Evolutionary conservation across 1,284 basidiomycete genomes (phyloP).

Genomic region (Cryptococcus sp.): DNA sequence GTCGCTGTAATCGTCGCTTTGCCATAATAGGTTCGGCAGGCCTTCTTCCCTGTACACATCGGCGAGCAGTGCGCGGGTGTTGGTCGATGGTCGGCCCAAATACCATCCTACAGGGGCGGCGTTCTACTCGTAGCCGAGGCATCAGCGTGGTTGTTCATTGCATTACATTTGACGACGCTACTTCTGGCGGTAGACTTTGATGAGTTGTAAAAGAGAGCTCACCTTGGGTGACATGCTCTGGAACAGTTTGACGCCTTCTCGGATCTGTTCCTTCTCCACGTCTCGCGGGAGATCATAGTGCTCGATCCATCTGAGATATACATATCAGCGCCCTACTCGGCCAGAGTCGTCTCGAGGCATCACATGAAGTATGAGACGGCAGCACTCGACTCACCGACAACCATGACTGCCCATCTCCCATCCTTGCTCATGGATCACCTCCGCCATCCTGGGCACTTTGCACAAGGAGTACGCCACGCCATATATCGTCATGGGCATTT

Average conservation of each 20-base stretch:
- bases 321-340: neutral
- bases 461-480: constrained; percentile 34
- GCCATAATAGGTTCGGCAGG: constrained; percentile 27
- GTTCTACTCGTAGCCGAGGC: neutral
- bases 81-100: constrained; percentile 29
- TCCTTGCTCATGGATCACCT: constrained; percentile 7
- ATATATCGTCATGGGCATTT: constrained; percentile 33
- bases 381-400: constrained; percentile 9
- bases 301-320: neutral
- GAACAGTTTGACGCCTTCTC: constrained; percentile 16
- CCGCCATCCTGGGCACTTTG: constrained; percentile 13
- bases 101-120: constrained; percentile 30
- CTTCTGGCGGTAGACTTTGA: constrained; percentile 3
- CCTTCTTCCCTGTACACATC: constrained; percentile 38
- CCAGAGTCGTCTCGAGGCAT: neutral
- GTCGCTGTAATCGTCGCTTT: constrained; percentile 22
- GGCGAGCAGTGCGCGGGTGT: constrained; percentile 27
- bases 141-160: constrained; percentile 16
- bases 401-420: constrained; percentile 17
- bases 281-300: constrained; percentile 3
- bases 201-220: neutral
- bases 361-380: neutral
- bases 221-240: constrained; percentile 18
- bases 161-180: constrained; percentile 12
- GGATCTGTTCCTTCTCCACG: constrained; percentile 14